phyloP scores from a whole-genome alignment of 129 eudicot species.

The Smallanthus sonchifolius region DNA sequence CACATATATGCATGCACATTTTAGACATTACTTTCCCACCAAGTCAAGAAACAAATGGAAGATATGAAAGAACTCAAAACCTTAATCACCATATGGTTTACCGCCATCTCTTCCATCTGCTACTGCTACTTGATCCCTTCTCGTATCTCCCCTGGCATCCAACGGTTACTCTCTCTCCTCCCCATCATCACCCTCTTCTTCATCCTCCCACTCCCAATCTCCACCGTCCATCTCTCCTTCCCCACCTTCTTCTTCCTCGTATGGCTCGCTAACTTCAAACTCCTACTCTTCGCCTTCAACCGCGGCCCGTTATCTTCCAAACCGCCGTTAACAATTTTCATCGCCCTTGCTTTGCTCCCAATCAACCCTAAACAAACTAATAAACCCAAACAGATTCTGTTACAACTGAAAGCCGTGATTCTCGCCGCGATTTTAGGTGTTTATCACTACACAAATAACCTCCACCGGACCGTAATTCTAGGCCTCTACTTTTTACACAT shows the following conservation, averaged over 20 bases:
- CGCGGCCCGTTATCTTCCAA: slow-evolving; percentile 32
- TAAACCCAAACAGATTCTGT: neutral
- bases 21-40: neutral
- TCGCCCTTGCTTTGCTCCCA: slow-evolving; percentile 35
- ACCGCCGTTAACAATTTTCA: slow-evolving; percentile 29
- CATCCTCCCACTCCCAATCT: slow-evolving; percentile 26
- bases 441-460: slow-evolving; percentile 26
- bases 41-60: slow-evolving; percentile 26
- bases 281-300: slow-evolving; percentile 45
- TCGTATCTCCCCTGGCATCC: neutral
- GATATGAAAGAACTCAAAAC: slow-evolving; percentile 29
- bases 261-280: slow-evolving; percentile 54
- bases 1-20: neutral
- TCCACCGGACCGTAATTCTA: slow-evolving; percentile 28
- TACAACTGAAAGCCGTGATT: slow-evolving; percentile 21
- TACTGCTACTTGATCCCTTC: slow-evolving; percentile 28
- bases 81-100: slow-evolving; percentile 41
- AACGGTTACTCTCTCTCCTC: slow-evolving; percentile 16
- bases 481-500: slow-evolving; percentile 36
- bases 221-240: slow-evolving; percentile 24
- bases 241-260: slow-evolving; percentile 37
- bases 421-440: slow-evolving; percentile 14
- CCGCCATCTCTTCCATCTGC: slow-evolving; percentile 6
- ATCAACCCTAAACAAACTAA: neutral
- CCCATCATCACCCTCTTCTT: slow-evolving; percentile 25